phyloP scores from a whole-genome alignment of 441 rosid genomes.

The Raphanus hybrid region DNA sequence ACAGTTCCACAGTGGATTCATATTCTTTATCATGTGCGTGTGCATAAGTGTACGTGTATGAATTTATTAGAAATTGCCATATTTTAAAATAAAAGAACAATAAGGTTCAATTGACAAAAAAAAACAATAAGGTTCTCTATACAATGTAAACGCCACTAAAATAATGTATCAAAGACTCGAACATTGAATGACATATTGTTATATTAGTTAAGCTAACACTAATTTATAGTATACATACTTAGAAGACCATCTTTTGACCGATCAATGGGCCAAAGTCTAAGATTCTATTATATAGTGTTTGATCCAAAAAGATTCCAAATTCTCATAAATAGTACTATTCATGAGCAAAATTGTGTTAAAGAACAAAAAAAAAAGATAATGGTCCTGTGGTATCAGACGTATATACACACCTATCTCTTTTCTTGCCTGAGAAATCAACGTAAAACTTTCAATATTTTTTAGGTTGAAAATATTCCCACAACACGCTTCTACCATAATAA shows the following conservation, averaged over 20 bases:
- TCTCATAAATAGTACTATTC: conserved; percentile 21
- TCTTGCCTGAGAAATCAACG: conserved; percentile 7
- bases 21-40: background rate
- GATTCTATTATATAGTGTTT: conserved; percentile 29
- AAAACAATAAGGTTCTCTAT: background rate
- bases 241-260: conserved; percentile 40
- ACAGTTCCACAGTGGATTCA: background rate
- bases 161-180: background rate
- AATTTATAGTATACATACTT: background rate
- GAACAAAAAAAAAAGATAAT: conserved; percentile 23
- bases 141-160: background rate
- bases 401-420: conserved; percentile 39
- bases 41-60: background rate
- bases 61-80: background rate
- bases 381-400: conserved; percentile 42
- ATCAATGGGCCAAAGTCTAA: conserved; percentile 40
- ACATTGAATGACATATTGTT: background rate
- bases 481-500: background rate
- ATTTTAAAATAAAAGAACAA: background rate
- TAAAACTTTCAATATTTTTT: conserved; percentile 5
- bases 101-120: background rate
- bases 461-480: conserved; percentile 17
- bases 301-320: conserved; percentile 30
- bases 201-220: background rate
- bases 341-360: conserved; percentile 20